These are phyloP conservation scores for Leccinum solheimii DNA, from an alignment of 1,284 basidiomycete species.

Conservation along the genomic window DNA sequence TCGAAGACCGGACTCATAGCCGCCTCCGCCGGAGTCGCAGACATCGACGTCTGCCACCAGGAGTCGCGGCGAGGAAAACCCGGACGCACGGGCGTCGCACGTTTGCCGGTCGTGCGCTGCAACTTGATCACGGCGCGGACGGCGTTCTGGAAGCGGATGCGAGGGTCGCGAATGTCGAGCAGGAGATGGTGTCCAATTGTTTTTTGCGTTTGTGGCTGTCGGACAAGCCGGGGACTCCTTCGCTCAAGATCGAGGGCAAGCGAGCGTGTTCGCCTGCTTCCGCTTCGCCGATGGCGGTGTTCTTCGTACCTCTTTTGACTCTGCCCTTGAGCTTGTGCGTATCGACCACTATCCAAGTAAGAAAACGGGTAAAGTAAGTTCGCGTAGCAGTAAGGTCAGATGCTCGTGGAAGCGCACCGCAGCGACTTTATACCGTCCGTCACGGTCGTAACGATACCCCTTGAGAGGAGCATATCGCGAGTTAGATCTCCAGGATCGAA, in stretches of 20 bases:
- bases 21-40: constrained; percentile 7
- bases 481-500: constrained; percentile 22
- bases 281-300: neutral
- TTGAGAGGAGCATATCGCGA: no score
- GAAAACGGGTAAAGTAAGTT: constrained; percentile 8
- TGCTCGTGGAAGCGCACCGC: no score
- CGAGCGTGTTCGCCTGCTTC: neutral
- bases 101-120: constrained; percentile 27
- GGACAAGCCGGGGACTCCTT: constrained; percentile 1
- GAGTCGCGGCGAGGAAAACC: no score
- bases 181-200: constrained; percentile 18
- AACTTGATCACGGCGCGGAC: constrained; percentile 33
- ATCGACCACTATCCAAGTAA: constrained; percentile 15
- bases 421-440: no score
- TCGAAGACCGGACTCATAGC: constrained; percentile 38
- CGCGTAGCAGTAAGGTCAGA: constrained; percentile 26
- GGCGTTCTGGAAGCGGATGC: constrained; percentile 35
- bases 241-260: constrained; percentile 9
- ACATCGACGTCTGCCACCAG: no score
- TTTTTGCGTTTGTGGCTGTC: neutral
- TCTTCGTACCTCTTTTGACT: neutral
- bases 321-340: neutral
- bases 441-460: constrained; percentile 29
- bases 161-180: constrained; percentile 28
- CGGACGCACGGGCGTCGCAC: no score